Base-by-base conservation (phyloP, 1,139 yeast genomes). In the Hanseniaspora uvarum region DNA sequence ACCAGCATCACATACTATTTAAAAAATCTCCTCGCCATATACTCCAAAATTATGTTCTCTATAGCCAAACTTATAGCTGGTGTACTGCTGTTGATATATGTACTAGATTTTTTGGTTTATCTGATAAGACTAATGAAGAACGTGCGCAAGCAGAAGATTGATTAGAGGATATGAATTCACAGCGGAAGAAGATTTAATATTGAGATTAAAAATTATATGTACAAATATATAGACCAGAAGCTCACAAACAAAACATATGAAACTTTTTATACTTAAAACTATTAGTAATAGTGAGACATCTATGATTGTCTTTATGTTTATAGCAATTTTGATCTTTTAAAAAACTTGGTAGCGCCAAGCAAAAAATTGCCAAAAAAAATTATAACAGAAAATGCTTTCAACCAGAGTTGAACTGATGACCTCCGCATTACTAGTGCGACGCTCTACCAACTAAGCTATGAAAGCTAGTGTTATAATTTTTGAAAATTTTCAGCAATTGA, bases 391-490 rank as follows among this genome's bases (percentile, higher is more conserved):
- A 5, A 41, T 46, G 52, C 48, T 50, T 50, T 50, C 53, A 37
- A 50, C 48, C 53, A 50, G 53, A 50, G 48, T 50, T 34, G 53
- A 50, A 50, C 53, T 50, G 53, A 50, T 43, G 53, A 50, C 53
- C 53, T 50, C 48, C 53, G 48, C 53, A 50, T 50, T 43, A 50
- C 53, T 50, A 50, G 48, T 50, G 53, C 48, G 48, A 50, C 53
- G 53, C 53, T 50, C 53, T 50, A 50, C 53, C 53, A 50, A 50
- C 53, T 50, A 37, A 50, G 53, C 53, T 50, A 50, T 37, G 53
- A 50, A 50, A 50, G 48, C 53, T 36, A 14, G 19, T 26, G 7
- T 14, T 18, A 46, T 23, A 19, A 26, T 46, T 36, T 16, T 26
- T 26, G n/a, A 4, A 26, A 34, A 46, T 24, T 24, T 26, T 28